phyloP scores from a whole-genome alignment of 2,329 filamentous ascomycete species.

The Rhynchosporium graminicola region DNA sequence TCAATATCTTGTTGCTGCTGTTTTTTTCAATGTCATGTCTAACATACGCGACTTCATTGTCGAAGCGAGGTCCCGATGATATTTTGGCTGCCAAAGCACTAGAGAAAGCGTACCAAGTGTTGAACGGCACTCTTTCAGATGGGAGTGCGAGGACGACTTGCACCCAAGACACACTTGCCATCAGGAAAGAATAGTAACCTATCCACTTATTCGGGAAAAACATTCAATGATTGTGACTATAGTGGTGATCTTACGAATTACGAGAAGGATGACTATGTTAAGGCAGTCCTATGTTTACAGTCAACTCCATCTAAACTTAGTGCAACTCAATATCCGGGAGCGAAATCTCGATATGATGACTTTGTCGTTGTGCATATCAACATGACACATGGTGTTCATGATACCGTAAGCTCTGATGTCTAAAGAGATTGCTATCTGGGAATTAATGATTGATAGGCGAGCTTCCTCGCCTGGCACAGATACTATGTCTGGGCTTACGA shows the following conservation, averaged over 20 bases:
- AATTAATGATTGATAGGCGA: constrained; percentile 22
- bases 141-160: constrained; percentile 21
- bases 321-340: constrained; percentile 39
- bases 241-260: constrained; percentile 20
- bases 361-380: constrained; percentile 45
- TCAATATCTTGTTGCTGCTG: not conserved
- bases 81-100: constrained; percentile 24
- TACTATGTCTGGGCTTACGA: constrained; percentile 47
- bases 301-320: constrained; percentile 40
- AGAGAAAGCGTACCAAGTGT: constrained; percentile 25
- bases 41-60: not conserved
- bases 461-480: constrained; percentile 48
- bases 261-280: constrained; percentile 24
- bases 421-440: not conserved
- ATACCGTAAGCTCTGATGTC: constrained; percentile 27
- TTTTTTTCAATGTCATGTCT: not conserved
- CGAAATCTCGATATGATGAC: constrained; percentile 44
- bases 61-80: constrained; percentile 20
- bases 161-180: constrained; percentile 9
- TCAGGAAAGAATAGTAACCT: constrained; percentile 13
- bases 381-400: constrained; percentile 41
- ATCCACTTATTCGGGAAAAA: constrained; percentile 7
- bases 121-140: constrained; percentile 26
- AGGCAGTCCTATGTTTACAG: constrained; percentile 21
- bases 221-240: not conserved